Percentiles rank a stretch among this genome's conserved stretches.
Conservation (phyloP, 129 eudicot species). For the Deinandra increscens region DNA sequence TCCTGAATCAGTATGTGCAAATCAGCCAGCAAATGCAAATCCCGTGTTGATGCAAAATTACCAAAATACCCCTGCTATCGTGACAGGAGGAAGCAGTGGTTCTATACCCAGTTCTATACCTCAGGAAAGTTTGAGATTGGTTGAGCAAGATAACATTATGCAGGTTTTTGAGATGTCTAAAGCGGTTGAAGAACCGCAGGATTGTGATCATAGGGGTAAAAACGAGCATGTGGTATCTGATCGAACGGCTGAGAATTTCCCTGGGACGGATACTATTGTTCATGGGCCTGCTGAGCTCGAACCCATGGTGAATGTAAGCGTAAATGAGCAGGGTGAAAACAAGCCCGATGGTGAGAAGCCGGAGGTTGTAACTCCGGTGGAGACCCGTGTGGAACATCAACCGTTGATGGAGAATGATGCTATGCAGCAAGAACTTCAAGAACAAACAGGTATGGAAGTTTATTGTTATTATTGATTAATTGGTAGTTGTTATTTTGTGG, state of each 20-base stretch:
- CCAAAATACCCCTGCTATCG: slow-evolving; percentile 31
- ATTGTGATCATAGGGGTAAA: slow-evolving; percentile 24
- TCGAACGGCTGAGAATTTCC: slow-evolving; percentile 29
- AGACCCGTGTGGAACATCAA: slow-evolving; percentile 21
- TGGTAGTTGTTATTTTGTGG: neutral
- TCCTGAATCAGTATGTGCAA: slow-evolving; percentile 21
- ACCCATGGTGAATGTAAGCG: slow-evolving; percentile 7
- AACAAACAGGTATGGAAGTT: slow-evolving; percentile 25
- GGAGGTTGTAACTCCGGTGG: slow-evolving; percentile 22
- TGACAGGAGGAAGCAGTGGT: slow-evolving; percentile 27
- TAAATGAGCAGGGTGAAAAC: slow-evolving; percentile 14
- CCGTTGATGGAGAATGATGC: slow-evolving; percentile 20
- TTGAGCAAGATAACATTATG: slow-evolving; percentile 64
- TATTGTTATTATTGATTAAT: neutral
- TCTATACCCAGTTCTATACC: slow-evolving; percentile 26
- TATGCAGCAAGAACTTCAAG: slow-evolving; percentile 24
- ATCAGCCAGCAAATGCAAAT: slow-evolving; percentile 26
- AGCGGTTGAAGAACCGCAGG: slow-evolving; percentile 25
- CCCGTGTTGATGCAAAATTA: slow-evolving; percentile 9
- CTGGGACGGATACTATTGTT: slow-evolving; percentile 7
- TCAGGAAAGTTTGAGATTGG: slow-evolving; percentile 48
- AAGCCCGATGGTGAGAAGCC: slow-evolving; percentile 21
- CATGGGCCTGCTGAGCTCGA: slow-evolving; percentile 12
- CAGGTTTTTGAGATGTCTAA: slow-evolving; percentile 51
- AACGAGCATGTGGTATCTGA: slow-evolving; percentile 22